Evolutionary conservation across 768 basidiomycete species (phyloP), one percentile per base, ranked within the genome.

Genomic region (Boletus pseudopeckii): DNA sequence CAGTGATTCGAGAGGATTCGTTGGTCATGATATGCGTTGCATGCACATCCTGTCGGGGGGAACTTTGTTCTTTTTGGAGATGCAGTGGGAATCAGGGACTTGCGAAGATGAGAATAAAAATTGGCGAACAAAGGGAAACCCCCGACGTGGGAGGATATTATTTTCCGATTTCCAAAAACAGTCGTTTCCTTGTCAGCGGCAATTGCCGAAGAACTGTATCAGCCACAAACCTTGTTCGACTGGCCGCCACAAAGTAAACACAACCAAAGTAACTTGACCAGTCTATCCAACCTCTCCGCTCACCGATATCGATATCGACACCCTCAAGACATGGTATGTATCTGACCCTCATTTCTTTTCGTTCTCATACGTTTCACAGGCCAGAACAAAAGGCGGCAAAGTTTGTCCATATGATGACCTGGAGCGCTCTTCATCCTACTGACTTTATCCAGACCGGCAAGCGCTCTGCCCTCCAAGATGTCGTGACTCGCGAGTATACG

Each of bases 401-500:
- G 68, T 70, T 54, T 4, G 67, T 61, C 26, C 13, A 38, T 26
- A 46, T 32, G 26, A 15, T 20, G n/a, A 76, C 78, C 54, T 67
- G 3, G 32, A 40, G 43, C 45, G 34, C 36, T 39, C n/a, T n/a
- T n/a, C n/a, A n/a, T n/a, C 1, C 41, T 53, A 47, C 52, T 51
- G 34, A 37, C 40, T 26, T 28, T 38, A 45, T 54, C 36, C 49
- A 85, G 81, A 80, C 86, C 67, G 85, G 85, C 75, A 96, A 97
- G 83, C 93, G 96, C 75, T 95, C 93, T 55, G 96, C 96, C 51
- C 91, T 98, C 72, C 84, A 91, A 76, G 96, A 98, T 74, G 96
- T 98, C 77, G 96, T 98, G 61, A 90, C 95, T 61, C 88, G 95
- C 68, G 96, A 99, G 74, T 97, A 98, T 87, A 98, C 96, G 68